A percentile compares a stretch with the other conserved stretches of the same genome.
Conservation (phyloP, 768 basidiomycete species). For the Boletus eberwhitei region DNA sequence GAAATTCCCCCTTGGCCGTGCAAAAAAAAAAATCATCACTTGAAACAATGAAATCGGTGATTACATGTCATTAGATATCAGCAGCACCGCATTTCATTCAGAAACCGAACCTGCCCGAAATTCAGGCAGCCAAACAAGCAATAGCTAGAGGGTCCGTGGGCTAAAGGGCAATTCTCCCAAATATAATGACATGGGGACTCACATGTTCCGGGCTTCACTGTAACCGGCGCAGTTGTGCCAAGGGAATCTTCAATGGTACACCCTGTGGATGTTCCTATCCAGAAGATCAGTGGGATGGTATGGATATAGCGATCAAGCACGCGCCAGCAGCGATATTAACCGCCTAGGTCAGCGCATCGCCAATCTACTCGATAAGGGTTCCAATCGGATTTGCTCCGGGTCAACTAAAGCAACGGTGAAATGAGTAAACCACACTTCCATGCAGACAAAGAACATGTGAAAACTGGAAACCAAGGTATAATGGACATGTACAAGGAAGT, state of each 20-base stretch:
- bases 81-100: background rate
- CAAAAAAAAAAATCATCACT: background rate
- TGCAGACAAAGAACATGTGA: constrained; percentile 24
- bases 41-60: constrained; percentile 22
- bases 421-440: constrained; percentile 22
- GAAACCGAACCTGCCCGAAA: background rate
- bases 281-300: background rate
- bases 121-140: constrained; percentile 9
- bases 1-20: background rate
- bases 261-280: constrained; percentile 45
- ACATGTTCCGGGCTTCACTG: background rate
- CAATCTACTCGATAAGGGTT: background rate
- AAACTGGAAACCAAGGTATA: background rate
- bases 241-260: constrained; percentile 53
- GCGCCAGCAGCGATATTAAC: constrained; percentile 6
- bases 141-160: constrained; percentile 2
- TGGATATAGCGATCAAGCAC: background rate
- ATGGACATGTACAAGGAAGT: constrained; percentile 48
- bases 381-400: background rate
- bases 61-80: constrained; percentile 8
- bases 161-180: background rate
- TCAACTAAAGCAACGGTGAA: background rate
- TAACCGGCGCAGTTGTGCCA: constrained; percentile 55
- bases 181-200: background rate
- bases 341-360: background rate